Evolutionary conservation across 1,139 yeast genomes (phyloP).

Genomic region (Yamadazyma atlantica): DNA sequence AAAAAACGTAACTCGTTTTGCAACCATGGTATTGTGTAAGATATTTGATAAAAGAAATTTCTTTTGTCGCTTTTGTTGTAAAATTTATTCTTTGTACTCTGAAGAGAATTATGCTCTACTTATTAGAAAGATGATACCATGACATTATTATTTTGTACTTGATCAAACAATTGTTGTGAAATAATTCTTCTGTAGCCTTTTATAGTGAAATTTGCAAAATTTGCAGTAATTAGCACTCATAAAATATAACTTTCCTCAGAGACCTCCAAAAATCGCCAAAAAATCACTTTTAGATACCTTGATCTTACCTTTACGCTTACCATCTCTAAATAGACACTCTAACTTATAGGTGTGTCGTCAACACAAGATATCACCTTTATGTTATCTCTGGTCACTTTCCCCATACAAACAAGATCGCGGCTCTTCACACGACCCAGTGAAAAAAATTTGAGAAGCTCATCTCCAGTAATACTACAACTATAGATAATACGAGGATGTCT

Average conservation of each 20-base stretch:
- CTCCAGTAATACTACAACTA: constrained; percentile 5
- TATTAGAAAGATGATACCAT: too few species aligned
- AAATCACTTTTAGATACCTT: not conserved
- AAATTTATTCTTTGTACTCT: too few species aligned
- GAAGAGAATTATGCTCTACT: too few species aligned
- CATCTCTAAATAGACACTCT: too few species aligned
- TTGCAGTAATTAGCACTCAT: not conserved
- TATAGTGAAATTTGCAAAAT: not conserved
- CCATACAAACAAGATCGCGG: not conserved
- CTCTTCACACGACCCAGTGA: constrained; percentile 8
- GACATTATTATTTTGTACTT: too few species aligned
- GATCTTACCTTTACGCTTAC: too few species aligned
- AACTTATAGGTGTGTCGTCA: too few species aligned
- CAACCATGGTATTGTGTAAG: not conserved
- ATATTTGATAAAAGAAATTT: constrained; percentile 2
- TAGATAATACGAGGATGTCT: constrained; percentile 54
- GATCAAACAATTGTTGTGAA: too few species aligned
- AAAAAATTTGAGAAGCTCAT: constrained; percentile 13
- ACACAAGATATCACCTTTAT: too few species aligned
- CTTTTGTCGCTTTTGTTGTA: too few species aligned
- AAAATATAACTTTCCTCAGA: not conserved
- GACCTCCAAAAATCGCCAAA: not conserved
- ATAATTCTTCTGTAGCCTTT: not conserved
- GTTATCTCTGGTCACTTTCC: not conserved
- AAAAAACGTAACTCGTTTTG: not conserved